These are phyloP conservation scores for Yamadazyma taylorii DNA, from an alignment of 1,139 yeast genomes.

Conservation along the genomic window DNA sequence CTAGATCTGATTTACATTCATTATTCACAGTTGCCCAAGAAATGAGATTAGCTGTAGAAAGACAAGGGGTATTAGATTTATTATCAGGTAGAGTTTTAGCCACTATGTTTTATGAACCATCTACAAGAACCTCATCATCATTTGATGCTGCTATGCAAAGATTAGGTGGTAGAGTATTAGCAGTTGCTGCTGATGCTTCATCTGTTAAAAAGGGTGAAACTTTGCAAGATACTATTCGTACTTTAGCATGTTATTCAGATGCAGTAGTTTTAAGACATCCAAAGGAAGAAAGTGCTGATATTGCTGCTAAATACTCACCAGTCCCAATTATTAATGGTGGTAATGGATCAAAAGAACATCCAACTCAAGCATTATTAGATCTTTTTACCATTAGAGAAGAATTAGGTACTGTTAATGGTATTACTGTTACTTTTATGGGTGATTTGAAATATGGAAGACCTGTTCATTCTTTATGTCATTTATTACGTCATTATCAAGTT, in stretches of 20 bases:
- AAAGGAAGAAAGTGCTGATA: conserved; percentile 83
- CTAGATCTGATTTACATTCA: conserved; percentile 85
- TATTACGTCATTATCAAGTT: conserved; percentile 90
- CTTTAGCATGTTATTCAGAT: conserved; percentile 93
- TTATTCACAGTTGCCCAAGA: conserved; percentile 97
- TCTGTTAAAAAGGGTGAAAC: conserved; percentile 98
- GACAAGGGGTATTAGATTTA: conserved; percentile 90
- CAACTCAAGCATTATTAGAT: conserved; percentile 97
- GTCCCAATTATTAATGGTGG: conserved; percentile 98
- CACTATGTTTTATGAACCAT: conserved; percentile 97
- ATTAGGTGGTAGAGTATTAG: conserved; percentile 95
- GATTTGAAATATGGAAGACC: conserved; percentile 98
- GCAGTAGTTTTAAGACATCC: conserved; percentile 98
- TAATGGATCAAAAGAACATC: conserved; percentile 96
- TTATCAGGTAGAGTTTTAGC: conserved; percentile 89
- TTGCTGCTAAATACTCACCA: conserved; percentile 95
- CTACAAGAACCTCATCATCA: conserved; percentile 94
- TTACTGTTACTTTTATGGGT: conserved; percentile 98
- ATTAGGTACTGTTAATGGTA: conserved; percentile 96
- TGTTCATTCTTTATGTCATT: conserved; percentile 91
- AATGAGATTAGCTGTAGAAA: conserved; percentile 94
- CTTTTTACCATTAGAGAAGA: conserved; percentile 98
- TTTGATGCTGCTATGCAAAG: conserved; percentile 99
- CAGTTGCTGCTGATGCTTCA: conserved; percentile 80
- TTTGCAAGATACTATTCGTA: conserved; percentile 92